These are phyloP conservation scores for Pisolithus thermaeus DNA, from an alignment of 1,284 basidiomycete genomes.

Conservation along the genomic window DNA sequence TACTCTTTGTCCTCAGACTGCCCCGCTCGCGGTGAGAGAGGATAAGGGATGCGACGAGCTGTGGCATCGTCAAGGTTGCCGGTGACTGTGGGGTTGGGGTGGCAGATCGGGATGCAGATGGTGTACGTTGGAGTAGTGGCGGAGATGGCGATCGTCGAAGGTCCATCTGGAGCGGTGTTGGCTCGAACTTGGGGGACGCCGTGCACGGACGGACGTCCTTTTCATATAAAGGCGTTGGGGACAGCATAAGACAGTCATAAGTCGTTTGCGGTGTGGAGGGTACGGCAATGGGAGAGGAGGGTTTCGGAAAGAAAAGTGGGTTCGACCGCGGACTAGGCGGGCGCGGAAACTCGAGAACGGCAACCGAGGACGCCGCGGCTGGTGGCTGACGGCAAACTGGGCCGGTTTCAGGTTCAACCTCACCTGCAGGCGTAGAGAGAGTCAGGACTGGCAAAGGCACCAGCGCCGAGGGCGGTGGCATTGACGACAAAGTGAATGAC, in stretches of 20 bases:
- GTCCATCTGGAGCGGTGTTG: background rate
- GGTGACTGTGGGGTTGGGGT: slow-evolving; percentile 1
- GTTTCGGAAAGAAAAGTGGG: background rate
- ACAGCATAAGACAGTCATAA: background rate
- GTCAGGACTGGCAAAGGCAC: background rate
- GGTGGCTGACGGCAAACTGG: background rate
- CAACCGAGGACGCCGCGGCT: slow-evolving; percentile 11
- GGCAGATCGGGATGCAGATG: slow-evolving; percentile 22
- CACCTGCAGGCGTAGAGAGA: background rate
- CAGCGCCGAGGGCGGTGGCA: background rate
- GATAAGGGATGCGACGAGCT: slow-evolving; percentile 27
- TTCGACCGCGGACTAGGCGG: background rate
- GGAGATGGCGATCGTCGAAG: background rate
- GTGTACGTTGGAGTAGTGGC: slow-evolving; percentile 20
- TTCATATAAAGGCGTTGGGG: background rate
- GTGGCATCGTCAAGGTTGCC: slow-evolving; percentile 24
- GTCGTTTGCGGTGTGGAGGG: background rate
- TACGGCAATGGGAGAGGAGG: background rate
- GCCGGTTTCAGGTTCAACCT: background rate
- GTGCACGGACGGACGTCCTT: background rate
- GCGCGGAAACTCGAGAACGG: background rate
- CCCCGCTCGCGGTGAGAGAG: slow-evolving; percentile 23
- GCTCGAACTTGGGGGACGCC: background rate
- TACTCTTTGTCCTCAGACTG: slow-evolving; percentile 1
- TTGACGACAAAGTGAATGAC: slow-evolving; percentile 15